Conservation (phyloP, 2,329 filamentous ascomycete genomes). For the Fusarium duplospermum region DNA sequence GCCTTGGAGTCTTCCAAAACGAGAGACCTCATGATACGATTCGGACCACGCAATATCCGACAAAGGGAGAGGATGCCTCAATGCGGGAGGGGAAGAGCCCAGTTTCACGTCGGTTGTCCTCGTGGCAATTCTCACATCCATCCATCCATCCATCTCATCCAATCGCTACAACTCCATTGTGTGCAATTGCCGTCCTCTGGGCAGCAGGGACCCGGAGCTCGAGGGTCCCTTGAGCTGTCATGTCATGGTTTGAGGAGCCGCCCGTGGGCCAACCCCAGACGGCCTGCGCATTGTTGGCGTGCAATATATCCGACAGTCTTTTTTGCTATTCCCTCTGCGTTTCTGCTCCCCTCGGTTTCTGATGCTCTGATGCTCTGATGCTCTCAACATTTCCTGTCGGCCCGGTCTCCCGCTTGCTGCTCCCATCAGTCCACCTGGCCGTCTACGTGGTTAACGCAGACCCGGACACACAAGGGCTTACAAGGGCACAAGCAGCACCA, state of each 20-base stretch:
- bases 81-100: not conserved
- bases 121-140: not conserved
- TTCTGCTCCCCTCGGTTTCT: not conserved
- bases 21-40: slow-evolving; percentile 38
- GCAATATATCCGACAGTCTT: not conserved
- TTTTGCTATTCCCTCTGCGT: slow-evolving; percentile 3
- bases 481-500: slow-evolving; percentile 11
- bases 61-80: not conserved
- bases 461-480: slow-evolving; percentile 8
- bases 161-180: slow-evolving; percentile 13
- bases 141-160: slow-evolving; percentile 1
- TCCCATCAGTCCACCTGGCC: slow-evolving; percentile 29
- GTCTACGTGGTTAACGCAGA: slow-evolving; percentile 30
- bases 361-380: not conserved
- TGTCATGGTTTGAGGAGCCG: slow-evolving; percentile 8
- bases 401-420: slow-evolving; percentile 13
- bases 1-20: slow-evolving; percentile 5
- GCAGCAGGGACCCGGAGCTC: slow-evolving; percentile 5
- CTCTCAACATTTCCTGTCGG: slow-evolving; percentile 6
- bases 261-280: not conserved
- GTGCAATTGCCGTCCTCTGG: slow-evolving; percentile 5
- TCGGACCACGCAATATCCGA: slow-evolving; percentile 30
- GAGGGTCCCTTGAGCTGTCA: slow-evolving; percentile 20
- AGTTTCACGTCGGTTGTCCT: not conserved
- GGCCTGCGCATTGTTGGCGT: not conserved